Base-by-base conservation (phyloP, 2,329 filamentous ascomycete species). In the Trichoderma simmonsii region DNA sequence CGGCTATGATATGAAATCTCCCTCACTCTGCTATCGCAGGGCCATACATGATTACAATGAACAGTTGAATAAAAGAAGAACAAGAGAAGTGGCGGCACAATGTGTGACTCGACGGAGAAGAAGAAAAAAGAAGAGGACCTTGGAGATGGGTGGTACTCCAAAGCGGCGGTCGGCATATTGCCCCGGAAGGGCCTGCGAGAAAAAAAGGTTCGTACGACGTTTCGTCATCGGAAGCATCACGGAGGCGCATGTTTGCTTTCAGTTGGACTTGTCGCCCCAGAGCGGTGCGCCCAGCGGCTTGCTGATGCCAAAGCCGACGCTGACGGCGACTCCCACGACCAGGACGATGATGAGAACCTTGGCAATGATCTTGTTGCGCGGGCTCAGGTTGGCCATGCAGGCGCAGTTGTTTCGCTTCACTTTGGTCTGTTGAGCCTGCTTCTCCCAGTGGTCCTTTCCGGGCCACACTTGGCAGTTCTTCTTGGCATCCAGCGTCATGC, bases 391-490 rank as follows among this genome's bases (percentile, higher is more conserved):
- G 59, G 86, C 85, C 80, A 90, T 82, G 73, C 84, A 87, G 70
- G 84, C 84, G 79, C 87, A 89, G 70, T 82, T 84, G 24, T 56
- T 62, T 73, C 83, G 80, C 73, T 84, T 86, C 74, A 82, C 82
- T 81, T 88, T 88, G 72, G 86, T 86, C 12, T 83, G 85, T 80
- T 86, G 87, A 73, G 87, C 87, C 82, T 89, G 88, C 73, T 85
- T 82, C 79, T 86, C 87, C 88, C 89, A 90, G 77, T 89, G 85
- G 28, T 86, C 84, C 77, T 88, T 85, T 71, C 86, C 86, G 6
- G 89, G 89, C 89, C 89, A 91, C 21, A 89, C 87, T 59, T 86
- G 83, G 76, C 85, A 86, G 73, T 90, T 87, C 65, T 78, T 80
- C 73, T 83, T 83, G 69, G 84, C 75, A 24, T 75, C 73, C 32